Conservation (phyloP, 2,329 filamentous ascomycete genomes). For the Fusarium redolens region DNA sequence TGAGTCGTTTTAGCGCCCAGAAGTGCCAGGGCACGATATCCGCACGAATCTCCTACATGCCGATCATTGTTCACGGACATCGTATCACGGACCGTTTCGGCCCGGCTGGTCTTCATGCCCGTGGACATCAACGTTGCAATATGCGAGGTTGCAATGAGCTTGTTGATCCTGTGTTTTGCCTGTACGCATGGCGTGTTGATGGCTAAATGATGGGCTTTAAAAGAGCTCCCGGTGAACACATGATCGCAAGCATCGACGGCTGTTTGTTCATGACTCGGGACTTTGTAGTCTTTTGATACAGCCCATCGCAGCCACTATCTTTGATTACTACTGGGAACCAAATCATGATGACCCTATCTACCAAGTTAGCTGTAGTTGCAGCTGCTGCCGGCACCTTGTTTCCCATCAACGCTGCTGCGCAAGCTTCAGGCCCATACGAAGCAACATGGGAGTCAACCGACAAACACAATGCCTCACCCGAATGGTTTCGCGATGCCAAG, state of each 20-base stretch:
- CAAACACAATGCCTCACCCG: conserved; percentile 13
- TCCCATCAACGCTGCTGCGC: neutral
- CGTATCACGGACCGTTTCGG: neutral
- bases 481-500: conserved; percentile 26
- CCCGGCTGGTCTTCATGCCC: neutral
- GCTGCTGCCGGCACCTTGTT: neutral
- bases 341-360: neutral
- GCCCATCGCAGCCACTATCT: too few species aligned
- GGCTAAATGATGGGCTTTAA: neutral
- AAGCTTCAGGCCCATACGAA: neutral
- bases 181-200: accelerated
- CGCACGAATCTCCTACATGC: conserved; percentile 5
- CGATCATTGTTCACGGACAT: neutral
- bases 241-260: neutral
- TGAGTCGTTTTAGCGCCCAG: neutral
- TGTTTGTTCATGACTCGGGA: neutral
- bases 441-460: conserved; percentile 27
- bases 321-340: accelerated
- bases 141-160: neutral
- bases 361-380: neutral
- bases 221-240: neutral
- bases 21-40: neutral
- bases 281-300: too few species aligned
- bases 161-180: neutral
- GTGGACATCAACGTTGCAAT: neutral